phyloP scores from a whole-genome alignment of 2,329 filamentous ascomycete genomes.

The Laburnicola sp. region DNA sequence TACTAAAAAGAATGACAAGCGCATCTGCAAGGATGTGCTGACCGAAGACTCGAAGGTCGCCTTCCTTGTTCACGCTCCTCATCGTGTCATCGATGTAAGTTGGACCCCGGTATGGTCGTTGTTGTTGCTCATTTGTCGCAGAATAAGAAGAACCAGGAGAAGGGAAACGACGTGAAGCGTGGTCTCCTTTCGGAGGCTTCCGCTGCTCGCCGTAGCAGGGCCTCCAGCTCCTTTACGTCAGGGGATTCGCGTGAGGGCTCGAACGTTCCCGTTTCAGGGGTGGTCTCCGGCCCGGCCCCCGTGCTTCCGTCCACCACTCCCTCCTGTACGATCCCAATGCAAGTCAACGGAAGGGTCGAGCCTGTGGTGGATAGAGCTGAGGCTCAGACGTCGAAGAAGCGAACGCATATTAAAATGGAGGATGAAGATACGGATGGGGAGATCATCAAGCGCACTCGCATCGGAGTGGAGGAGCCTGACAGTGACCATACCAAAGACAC shows the following conservation, averaged over 20 bases:
- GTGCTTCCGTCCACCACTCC: too few species aligned
- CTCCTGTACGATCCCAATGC: too few species aligned
- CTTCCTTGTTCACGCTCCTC: constrained; percentile 5
- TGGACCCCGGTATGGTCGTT: background rate
- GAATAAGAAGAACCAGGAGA: constrained; percentile 5
- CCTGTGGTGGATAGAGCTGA: too few species aligned
- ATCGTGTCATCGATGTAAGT: background rate
- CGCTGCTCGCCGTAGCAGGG: background rate
- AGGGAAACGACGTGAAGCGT: constrained; percentile 4
- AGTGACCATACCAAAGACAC: too few species aligned
- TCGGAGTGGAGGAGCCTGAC: too few species aligned
- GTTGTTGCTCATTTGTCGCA: background rate
- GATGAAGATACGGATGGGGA: too few species aligned
- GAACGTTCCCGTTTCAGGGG: background rate
- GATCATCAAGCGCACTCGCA: too few species aligned
- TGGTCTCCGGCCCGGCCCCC: too few species aligned
- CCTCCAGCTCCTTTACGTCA: background rate
- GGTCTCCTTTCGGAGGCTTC: background rate
- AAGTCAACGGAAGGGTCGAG: too few species aligned
- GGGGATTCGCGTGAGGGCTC: background rate
- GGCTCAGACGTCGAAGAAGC: too few species aligned
- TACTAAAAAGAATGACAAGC: constrained; percentile 8
- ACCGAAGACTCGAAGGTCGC: constrained; percentile 7
- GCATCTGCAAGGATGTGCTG: constrained; percentile 12
- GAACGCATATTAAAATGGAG: too few species aligned